Percentiles rank a stretch among this genome's conserved stretches.
Conservation (phyloP, 805 yeast genomes). For the Yamadazyma phyllophila region DNA sequence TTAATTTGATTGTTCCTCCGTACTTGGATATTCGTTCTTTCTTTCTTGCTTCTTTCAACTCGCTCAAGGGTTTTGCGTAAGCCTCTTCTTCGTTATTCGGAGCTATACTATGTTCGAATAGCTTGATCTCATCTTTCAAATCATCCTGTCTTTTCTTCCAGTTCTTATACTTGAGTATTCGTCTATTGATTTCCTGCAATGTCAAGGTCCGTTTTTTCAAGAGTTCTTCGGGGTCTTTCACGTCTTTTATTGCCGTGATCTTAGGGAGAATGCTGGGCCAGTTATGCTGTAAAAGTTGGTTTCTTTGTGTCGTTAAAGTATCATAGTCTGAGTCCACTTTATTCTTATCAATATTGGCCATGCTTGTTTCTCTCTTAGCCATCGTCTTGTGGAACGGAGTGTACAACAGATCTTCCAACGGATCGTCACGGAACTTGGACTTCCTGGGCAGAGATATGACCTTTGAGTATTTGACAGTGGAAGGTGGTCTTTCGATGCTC, state of each 20-base stretch:
- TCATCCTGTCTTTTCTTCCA: slow-evolving; percentile 35
- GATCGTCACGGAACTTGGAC: slow-evolving; percentile 24
- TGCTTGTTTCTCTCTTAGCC: slow-evolving; percentile 63
- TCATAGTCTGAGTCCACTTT: slow-evolving; percentile 58
- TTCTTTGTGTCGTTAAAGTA: slow-evolving; percentile 43
- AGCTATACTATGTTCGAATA: background rate
- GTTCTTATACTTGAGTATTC: slow-evolving; percentile 34
- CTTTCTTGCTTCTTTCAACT: slow-evolving; percentile 22
- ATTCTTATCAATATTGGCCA: slow-evolving; percentile 53
- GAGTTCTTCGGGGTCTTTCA: slow-evolving; percentile 49
- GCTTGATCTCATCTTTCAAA: slow-evolving; percentile 26
- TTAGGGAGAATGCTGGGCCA: slow-evolving; percentile 48
- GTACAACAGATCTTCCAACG: slow-evolving; percentile 46
- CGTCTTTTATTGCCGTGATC: slow-evolving; percentile 51
- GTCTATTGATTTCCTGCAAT: slow-evolving; percentile 41
- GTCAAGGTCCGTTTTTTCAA: slow-evolving; percentile 51
- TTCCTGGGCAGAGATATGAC: slow-evolving; percentile 10
- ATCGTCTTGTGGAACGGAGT: slow-evolving; percentile 53
- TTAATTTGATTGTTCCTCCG: slow-evolving; percentile 38
- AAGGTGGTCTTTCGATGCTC: background rate
- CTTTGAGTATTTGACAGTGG: background rate
- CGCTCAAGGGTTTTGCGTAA: slow-evolving; percentile 22
- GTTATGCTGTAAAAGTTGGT: slow-evolving; percentile 38
- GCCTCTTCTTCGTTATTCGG: slow-evolving; percentile 18
- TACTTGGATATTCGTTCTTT: slow-evolving; percentile 21